Conservation (phyloP, 177 flowering plant species). For the Vitis hybrid region DNA sequence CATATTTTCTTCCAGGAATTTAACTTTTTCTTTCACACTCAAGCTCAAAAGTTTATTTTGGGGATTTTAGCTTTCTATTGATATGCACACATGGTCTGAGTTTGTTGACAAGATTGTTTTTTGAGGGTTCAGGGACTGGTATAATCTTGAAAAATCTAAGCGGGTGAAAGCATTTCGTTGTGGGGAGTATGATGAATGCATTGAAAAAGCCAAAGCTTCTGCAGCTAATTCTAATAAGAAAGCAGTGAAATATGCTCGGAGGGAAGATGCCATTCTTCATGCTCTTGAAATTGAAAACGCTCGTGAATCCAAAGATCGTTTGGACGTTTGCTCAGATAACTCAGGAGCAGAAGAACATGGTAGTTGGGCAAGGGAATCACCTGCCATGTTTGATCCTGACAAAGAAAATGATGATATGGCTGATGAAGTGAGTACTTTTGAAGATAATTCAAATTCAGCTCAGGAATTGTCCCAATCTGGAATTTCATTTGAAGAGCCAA, state of each 20-base stretch:
- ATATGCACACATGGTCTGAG: background rate
- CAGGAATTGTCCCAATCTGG: constrained; percentile 63
- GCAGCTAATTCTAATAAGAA: constrained; percentile 50
- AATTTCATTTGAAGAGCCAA: constrained; percentile 62
- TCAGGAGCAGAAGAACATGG: constrained; percentile 23
- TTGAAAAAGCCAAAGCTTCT: constrained; percentile 75
- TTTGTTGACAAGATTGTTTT: constrained; percentile 1
- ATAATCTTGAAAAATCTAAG: constrained; percentile 85
- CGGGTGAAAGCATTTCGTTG: constrained; percentile 93
- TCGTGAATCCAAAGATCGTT: constrained; percentile 32
- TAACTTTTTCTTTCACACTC: background rate
- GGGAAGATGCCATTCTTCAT: constrained; percentile 87
- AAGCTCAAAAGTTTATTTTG: background rate
- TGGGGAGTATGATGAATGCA: constrained; percentile 87
- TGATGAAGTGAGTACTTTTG: constrained; percentile 33
- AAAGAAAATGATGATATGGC: constrained; percentile 29
- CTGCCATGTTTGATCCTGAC: constrained; percentile 20
- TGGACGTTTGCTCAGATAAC: constrained; percentile 25
- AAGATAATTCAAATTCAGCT: constrained; percentile 37
- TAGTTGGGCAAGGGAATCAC: constrained; percentile 25
- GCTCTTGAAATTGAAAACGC: constrained; percentile 84
- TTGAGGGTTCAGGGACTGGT: constrained; percentile 75
- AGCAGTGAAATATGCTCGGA: constrained; percentile 72
- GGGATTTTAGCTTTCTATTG: constrained; percentile 1
- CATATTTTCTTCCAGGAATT: background rate